Base-by-base conservation (phyloP, 495 filamentous ascomycete species). In the Delitschia confertaspora region DNA sequence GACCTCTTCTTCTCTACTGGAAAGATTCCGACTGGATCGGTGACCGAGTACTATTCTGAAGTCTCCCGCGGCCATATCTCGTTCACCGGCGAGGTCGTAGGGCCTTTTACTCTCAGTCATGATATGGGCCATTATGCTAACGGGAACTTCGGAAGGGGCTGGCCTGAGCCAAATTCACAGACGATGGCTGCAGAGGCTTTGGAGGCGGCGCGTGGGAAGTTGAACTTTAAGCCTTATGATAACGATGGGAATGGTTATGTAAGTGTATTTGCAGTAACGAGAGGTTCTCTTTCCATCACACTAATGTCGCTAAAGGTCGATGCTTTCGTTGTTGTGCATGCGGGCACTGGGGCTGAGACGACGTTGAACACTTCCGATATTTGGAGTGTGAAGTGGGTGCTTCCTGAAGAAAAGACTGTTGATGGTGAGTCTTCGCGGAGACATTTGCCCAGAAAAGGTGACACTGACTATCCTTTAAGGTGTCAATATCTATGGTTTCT, bases 211-310 rank as follows among this genome's bases (percentile, higher is more conserved):
- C 30, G 6, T 9, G 23, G 32, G 2, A 22, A 25, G 3, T 32
- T 43, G 20, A 27, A 43, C 13, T 43, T 40, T 20, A 22, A 2
- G 22, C 46, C 37, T 3, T 49, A 43, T 38, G 46, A 49, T 33
- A 49, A 49, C 26, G 46, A 49, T 30, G 38, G 46, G 4, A 49
- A 49, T 19, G 46, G 46, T 4, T 49, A 49, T 22, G 46, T 49
- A 13, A 40, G 45, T 33, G 8, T 19, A 25, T 6, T 10, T 14
- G 2, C 9, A 8, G 1, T n/a, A n/a, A n/a, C n/a, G n/a, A n/a
- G n/a, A n/a, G n/a, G n/a, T n/a, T n/a, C n/a, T n/a, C n/a, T n/a
- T n/a, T n/a, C n/a, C n/a, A n/a, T n/a, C n/a, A 31, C 17, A 13
- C 11, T 38, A 11, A 13, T 3, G 14, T 3, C 30, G 17, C 22